Conservation (phyloP, 177 flowering plant genomes). For the Vitis hybrid region DNA sequence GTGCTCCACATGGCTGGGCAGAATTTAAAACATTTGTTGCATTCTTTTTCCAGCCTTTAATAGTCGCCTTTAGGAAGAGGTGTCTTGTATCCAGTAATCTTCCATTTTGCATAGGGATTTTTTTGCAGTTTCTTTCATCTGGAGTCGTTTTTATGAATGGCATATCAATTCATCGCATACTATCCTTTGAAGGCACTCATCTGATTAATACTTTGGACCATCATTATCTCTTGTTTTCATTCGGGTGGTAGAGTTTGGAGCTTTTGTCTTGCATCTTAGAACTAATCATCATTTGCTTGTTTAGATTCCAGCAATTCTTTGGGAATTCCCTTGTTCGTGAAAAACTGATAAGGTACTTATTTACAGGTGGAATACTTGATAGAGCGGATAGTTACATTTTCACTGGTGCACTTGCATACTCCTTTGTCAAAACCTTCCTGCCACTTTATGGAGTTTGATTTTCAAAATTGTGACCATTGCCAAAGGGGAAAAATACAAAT, state of each 20-base stretch:
- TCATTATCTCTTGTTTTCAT: too few species aligned
- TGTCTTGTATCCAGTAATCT: too few species aligned
- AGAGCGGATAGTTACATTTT: conserved; percentile 90
- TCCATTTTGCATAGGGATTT: too few species aligned
- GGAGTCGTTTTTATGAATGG: too few species aligned
- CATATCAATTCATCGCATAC: too few species aligned
- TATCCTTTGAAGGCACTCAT: too few species aligned
- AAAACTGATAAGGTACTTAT: conserved; percentile 1
- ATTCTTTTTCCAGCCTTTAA: too few species aligned
- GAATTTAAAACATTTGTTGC: too few species aligned
- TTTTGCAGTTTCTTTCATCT: too few species aligned
- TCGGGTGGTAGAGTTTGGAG: neutral
- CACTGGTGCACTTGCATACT: conserved; percentile 92
- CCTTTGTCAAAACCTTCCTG: conserved; percentile 66
- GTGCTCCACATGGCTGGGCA: too few species aligned
- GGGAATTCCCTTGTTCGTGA: neutral
- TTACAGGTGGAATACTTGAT: conserved; percentile 92
- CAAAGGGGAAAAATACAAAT: neutral
- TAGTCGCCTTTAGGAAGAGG: too few species aligned
- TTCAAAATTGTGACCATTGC: neutral
- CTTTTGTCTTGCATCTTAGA: neutral
- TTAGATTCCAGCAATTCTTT: neutral
- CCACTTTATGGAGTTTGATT: conserved; percentile 81
- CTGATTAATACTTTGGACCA: too few species aligned
- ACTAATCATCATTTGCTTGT: neutral